Base-by-base conservation (phyloP, 2,329 filamentous ascomycete species). In the Leptographium radiaticola region DNA sequence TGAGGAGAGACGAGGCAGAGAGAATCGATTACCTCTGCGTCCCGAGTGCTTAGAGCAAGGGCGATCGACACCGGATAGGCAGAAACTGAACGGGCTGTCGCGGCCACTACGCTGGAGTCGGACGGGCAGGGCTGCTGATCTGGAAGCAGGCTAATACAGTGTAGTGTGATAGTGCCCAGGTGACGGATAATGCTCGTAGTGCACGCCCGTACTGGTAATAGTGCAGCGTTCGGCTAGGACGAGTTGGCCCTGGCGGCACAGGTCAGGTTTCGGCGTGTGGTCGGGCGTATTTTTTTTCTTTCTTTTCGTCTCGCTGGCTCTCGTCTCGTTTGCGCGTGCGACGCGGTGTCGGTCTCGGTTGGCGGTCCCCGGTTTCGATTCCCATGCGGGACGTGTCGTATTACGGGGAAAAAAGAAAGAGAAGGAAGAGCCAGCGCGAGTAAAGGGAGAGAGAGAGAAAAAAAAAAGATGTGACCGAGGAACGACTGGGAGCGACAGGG, bases 121-220 rank as follows among this genome's bases (percentile, higher is more conserved):
- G 34, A n/a, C 40, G 15, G 51, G 51, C 33, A 25, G 33, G 39
- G 42, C 44, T 53, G 52, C 39, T 49, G 52, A 33, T 49, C 52
- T 49, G 13, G 51, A n/a, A 43, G 18, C 51, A 38, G 33, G 33
- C 39, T 49, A 39, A 25, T 5, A 25, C 25, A 25, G 25, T 25
- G 5, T 5, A 25, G 25, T 25, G 25, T 25, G 25, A 25, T 25
- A 25, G 25, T 25, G 25, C 25, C 2, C 25, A n/a, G n/a, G n/a
- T n/a, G n/a, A n/a, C n/a, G n/a, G n/a, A n/a, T n/a, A n/a, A 5
- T 25, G 5, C 25, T 25, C 39, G 49, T 18, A 30, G 39, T 39
- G 31, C 2, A 25, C 5, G n/a, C 25, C 11, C 4, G n/a, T 33
- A 25, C 25, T 33, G 8, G 16, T n/a, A 9, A 49, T 7, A 30